A percentile compares a stretch with the other conserved stretches of the same genome.
phyloP scores from a whole-genome alignment of 176 grass and related monocot genomes.

The Ensete ventricosum region DNA sequence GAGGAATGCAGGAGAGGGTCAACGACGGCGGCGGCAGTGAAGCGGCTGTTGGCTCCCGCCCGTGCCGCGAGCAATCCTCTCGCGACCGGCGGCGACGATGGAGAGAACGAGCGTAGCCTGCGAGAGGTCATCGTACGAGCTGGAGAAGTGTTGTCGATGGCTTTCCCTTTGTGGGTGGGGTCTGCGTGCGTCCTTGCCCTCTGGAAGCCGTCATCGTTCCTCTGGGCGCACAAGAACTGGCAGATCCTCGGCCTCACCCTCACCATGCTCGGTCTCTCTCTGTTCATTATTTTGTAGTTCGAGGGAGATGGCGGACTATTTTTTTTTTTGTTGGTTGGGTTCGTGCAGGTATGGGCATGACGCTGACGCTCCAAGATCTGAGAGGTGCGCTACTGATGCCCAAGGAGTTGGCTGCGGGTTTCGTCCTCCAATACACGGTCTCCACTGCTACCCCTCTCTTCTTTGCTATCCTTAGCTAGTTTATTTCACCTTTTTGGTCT shows the following conservation, averaged over 20 bases:
- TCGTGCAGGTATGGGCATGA: conserved; percentile 85
- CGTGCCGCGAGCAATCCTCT: neutral
- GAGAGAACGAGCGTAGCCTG: neutral
- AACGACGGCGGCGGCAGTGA: too few relatives aligned
- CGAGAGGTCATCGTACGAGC: conserved; percentile 29
- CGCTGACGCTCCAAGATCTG: conserved; percentile 68
- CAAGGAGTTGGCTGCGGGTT: conserved; percentile 63
- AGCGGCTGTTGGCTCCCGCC: neutral
- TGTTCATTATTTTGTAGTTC: neutral
- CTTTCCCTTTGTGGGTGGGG: conserved; percentile 78
- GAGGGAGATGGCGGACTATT: neutral
- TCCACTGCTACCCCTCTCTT: neutral
- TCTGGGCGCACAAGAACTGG: conserved; percentile 47
- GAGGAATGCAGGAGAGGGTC: neutral
- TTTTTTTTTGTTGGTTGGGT: neutral
- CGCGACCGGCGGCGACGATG: neutral
- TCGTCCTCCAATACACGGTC: conserved; percentile 77
- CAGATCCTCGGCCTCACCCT: conserved; percentile 59
- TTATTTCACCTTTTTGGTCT: neutral
- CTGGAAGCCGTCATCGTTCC: conserved; percentile 51
- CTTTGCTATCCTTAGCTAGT: neutral
- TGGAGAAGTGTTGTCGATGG: conserved; percentile 54
- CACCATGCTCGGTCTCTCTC: conserved; percentile 66
- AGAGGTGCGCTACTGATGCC: conserved; percentile 65
- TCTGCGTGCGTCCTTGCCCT: conserved; percentile 52